These are phyloP conservation scores for Marasmius oreades DNA, from an alignment of 1,284 basidiomycete genomes.

Conservation along the genomic window DNA sequence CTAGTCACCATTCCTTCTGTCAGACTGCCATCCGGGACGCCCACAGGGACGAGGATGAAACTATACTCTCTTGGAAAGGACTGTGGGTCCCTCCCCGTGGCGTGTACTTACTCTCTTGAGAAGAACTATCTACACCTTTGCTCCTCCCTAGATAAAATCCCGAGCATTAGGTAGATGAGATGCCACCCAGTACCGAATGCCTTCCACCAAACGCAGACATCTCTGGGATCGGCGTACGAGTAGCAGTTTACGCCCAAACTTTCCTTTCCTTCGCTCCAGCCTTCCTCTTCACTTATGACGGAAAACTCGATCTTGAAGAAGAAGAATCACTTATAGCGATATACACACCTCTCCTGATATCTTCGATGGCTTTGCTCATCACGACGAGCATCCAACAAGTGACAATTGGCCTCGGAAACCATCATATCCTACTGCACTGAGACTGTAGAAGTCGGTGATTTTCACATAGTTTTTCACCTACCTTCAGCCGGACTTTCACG, in stretches of 20 bases:
- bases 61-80: no score
- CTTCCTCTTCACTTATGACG: conserved; percentile 16
- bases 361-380: conserved; percentile 24
- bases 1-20: no score
- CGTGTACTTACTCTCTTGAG: no score
- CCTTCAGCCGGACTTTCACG: no score
- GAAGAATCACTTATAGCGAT: conserved; percentile 19
- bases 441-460: no score
- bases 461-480: no score
- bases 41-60: no score
- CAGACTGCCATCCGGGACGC: no score
- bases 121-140: no score
- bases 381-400: conserved; percentile 18
- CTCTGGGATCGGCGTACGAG: conserved; percentile 26
- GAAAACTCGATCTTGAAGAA: conserved; percentile 17
- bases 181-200: not conserved
- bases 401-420: conserved; percentile 16
- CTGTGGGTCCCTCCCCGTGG: no score
- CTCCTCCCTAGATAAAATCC: no score
- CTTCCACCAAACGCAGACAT: conserved; percentile 23
- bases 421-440: conserved; percentile 18
- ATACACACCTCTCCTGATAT: conserved; percentile 21
- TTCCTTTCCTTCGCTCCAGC: conserved; percentile 21
- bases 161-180: no score
- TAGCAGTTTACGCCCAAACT: conserved; percentile 24